These are phyloP conservation scores for Trebouxia gelatinosa DNA, from an alignment of 163 green algal species.

Conservation along the genomic window DNA sequence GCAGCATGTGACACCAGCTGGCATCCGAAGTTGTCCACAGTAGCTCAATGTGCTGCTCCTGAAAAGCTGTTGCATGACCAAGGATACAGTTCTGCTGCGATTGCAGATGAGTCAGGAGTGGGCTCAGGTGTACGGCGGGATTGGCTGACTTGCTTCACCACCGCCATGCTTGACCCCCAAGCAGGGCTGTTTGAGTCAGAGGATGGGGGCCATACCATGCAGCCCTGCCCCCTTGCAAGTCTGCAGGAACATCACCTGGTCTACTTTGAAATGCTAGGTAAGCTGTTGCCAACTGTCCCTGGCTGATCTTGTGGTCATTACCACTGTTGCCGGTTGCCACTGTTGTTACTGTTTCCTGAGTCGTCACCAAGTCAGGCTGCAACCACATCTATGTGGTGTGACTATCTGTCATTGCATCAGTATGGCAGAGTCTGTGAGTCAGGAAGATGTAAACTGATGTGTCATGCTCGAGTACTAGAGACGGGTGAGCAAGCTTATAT, in stretches of 20 bases:
- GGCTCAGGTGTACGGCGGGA: constrained; percentile 42
- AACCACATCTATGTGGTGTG: not conserved
- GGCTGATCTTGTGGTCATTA: too few relatives aligned
- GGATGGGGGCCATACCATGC: constrained; percentile 34
- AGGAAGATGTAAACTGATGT: not conserved
- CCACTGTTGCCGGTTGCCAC: not conserved
- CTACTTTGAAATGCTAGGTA: constrained; percentile 38
- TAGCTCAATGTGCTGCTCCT: too few relatives aligned
- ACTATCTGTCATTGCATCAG: not conserved
- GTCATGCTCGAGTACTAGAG: not conserved
- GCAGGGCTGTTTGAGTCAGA: constrained; percentile 35
- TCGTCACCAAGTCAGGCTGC: not conserved
- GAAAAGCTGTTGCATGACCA: too few relatives aligned
- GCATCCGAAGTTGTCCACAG: too few relatives aligned
- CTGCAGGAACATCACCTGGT: constrained; percentile 23
- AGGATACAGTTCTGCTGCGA: too few relatives aligned
- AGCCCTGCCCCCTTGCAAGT: constrained; percentile 23
- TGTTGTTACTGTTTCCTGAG: not conserved
- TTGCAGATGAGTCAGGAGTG: constrained; percentile 30
- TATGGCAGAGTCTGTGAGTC: not conserved
- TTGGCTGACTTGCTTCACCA: constrained; percentile 36
- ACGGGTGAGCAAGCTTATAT: not conserved
- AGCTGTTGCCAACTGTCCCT: not conserved
- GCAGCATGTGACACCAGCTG: too few relatives aligned
- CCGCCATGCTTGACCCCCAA: constrained; percentile 29